A percentile compares a stretch with the other conserved stretches of the same genome.
Evolutionary conservation across 768 basidiomycete species (phyloP).

Genomic region (Suillus decipiens): DNA sequence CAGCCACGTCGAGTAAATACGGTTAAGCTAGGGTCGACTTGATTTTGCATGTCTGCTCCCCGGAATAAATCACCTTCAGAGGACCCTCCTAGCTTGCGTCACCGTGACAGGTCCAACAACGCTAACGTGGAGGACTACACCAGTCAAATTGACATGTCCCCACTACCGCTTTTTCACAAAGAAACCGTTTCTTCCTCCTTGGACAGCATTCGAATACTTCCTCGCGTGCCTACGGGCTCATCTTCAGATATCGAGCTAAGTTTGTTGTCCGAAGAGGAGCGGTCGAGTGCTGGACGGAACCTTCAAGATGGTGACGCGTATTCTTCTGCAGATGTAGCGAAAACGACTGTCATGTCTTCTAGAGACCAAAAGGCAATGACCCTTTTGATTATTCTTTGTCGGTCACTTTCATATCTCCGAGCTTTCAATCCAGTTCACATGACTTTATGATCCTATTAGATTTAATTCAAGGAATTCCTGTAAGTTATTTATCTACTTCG

Average conservation of each 20-base stretch:
- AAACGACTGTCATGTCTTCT: slow-evolving; percentile 55
- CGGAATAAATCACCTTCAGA: slow-evolving; percentile 30
- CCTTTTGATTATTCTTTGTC: slow-evolving; percentile 85
- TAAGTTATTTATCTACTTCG: slow-evolving; percentile 42
- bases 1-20: slow-evolving; percentile 3
- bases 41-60: slow-evolving; percentile 26
- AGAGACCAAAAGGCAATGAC: slow-evolving; percentile 87
- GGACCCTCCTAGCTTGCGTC: slow-evolving; percentile 29
- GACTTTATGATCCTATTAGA: slow-evolving; percentile 40
- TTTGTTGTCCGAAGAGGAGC: slow-evolving; percentile 59
- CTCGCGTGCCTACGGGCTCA: slow-evolving; percentile 41
- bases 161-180: slow-evolving; percentile 37
- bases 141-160: slow-evolving; percentile 23
- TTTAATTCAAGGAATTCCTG: slow-evolving; percentile 87
- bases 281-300: slow-evolving; percentile 45
- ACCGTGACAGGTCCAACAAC: slow-evolving; percentile 32
- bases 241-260: slow-evolving; percentile 57
- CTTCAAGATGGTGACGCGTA: slow-evolving; percentile 40
- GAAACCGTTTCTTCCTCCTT: slow-evolving; percentile 61
- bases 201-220: slow-evolving; percentile 58
- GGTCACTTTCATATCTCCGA: slow-evolving; percentile 36
- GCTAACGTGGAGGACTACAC: slow-evolving; percentile 43
- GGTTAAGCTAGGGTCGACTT: neutral
- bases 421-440: slow-evolving; percentile 19
- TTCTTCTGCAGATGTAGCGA: slow-evolving; percentile 31